Percentiles rank a stretch among this genome's conserved stretches.
phyloP scores from a whole-genome alignment of 352 stramenopile genomes.

The Albugo candida region DNA sequence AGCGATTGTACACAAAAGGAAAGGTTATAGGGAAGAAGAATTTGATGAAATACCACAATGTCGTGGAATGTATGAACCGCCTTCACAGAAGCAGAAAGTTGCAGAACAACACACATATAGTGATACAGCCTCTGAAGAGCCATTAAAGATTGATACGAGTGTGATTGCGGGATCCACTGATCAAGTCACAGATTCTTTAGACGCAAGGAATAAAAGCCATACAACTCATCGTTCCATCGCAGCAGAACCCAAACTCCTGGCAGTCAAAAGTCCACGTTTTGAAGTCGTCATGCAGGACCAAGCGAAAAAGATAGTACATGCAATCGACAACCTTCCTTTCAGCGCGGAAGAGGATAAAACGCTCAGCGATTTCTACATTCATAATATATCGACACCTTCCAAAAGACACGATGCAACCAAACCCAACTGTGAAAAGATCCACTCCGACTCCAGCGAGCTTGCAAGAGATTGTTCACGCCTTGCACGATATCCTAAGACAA shows the following conservation, averaged over 20 bases:
- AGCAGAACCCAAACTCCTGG: constrained; percentile 19
- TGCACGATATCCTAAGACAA: constrained; percentile 29
- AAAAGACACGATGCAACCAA: constrained; percentile 1
- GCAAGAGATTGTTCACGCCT: constrained; percentile 11
- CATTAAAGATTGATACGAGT: neutral
- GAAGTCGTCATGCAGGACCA: constrained; percentile 55
- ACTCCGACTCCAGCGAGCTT: neutral
- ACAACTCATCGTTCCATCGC: constrained; percentile 12
- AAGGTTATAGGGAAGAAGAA: neutral
- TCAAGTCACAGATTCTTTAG: constrained; percentile 5
- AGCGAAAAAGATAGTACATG: constrained; percentile 37
- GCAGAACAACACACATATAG: constrained; percentile 10
- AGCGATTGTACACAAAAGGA: neutral
- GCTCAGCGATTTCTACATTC: constrained; percentile 38
- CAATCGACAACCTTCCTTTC: constrained; percentile 42
- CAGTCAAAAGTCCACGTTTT: constrained; percentile 47
- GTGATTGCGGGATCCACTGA: neutral
- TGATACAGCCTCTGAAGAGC: too few species aligned
- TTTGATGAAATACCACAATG: too few species aligned
- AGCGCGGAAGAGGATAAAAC: constrained; percentile 40
- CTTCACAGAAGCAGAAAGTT: constrained; percentile 7
- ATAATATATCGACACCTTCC: constrained; percentile 9
- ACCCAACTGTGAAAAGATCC: neutral
- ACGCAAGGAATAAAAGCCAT: constrained; percentile 18
- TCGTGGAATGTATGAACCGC: neutral